Conservation (phyloP, 2,329 filamentous ascomycete genomes). For the Paracamarosporium sp. region DNA sequence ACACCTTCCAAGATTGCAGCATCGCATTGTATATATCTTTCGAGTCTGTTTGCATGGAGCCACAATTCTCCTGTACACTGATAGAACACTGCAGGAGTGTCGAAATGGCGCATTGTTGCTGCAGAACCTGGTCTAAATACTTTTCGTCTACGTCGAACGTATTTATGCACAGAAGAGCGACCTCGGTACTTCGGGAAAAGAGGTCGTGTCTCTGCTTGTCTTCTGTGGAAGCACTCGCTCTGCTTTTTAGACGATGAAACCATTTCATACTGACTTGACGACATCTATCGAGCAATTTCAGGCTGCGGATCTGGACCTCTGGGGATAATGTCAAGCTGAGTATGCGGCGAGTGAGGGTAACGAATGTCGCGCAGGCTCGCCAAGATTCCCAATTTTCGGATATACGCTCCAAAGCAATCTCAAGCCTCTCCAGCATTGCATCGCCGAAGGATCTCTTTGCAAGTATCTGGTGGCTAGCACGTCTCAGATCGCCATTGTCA, state of each 20-base stretch:
- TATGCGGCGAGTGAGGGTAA: background rate
- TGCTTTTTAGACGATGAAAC: background rate
- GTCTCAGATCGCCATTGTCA: constrained; percentile 11
- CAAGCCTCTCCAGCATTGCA: constrained; percentile 23
- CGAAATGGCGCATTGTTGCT: background rate
- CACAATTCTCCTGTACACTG: background rate
- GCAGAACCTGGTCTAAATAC: background rate
- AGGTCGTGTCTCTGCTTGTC: background rate
- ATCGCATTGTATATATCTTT: too few relatives aligned
- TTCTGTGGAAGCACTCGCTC: background rate
- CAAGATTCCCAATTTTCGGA: constrained; percentile 47
- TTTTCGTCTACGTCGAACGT: background rate
- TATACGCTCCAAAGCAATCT: constrained; percentile 14
- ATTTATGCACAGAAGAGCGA: constrained; percentile 1
- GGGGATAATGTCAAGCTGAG: background rate
- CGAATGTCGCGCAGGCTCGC: constrained; percentile 38
- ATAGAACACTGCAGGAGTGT: background rate
- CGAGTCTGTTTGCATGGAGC: background rate
- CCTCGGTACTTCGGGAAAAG: background rate
- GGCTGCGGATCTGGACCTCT: background rate
- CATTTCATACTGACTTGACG: background rate
- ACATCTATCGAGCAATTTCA: background rate
- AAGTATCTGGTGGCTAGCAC: constrained; percentile 49
- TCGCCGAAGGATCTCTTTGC: constrained; percentile 42
- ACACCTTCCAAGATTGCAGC: too few relatives aligned